Evolutionary conservation across 2,329 filamentous ascomycete genomes (phyloP).

Genomic region (Alternaria sp.): DNA sequence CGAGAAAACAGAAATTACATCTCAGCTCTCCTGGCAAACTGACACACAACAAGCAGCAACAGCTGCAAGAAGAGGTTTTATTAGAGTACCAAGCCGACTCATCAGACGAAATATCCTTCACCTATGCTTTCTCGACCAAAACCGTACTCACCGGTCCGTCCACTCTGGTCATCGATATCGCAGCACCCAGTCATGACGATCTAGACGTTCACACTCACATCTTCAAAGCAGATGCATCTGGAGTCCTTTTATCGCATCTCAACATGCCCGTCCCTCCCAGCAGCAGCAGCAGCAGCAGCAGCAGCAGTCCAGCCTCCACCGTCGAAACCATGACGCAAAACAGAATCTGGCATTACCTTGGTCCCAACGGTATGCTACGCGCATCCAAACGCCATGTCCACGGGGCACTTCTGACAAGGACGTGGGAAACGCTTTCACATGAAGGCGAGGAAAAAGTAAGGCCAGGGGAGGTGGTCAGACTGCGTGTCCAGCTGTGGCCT

Average conservation of each 20-base stretch:
- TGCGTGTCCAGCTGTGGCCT: constrained; percentile 17
- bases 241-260: neutral
- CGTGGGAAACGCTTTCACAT: neutral
- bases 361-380: constrained; percentile 21
- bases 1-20: neutral
- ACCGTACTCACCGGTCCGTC: neutral
- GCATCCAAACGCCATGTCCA: constrained; percentile 8
- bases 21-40: neutral
- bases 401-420: neutral
- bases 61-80: neutral
- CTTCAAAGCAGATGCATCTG: constrained; percentile 28
- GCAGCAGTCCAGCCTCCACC: too few species aligned
- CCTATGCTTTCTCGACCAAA: neutral
- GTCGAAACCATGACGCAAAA: constrained; percentile 5
- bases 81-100: neutral
- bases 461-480: constrained; percentile 2
- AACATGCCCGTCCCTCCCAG: neutral
- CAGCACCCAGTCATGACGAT: constrained; percentile 53
- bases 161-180: constrained; percentile 52
- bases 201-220: constrained; percentile 39
- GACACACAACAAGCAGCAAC: neutral
- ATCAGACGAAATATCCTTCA: neutral
- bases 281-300: neutral
- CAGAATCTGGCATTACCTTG: constrained; percentile 11
- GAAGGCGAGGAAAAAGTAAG: neutral